Base-by-base conservation (phyloP, 1,139 yeast species). In the Geotrichum restrictum region DNA sequence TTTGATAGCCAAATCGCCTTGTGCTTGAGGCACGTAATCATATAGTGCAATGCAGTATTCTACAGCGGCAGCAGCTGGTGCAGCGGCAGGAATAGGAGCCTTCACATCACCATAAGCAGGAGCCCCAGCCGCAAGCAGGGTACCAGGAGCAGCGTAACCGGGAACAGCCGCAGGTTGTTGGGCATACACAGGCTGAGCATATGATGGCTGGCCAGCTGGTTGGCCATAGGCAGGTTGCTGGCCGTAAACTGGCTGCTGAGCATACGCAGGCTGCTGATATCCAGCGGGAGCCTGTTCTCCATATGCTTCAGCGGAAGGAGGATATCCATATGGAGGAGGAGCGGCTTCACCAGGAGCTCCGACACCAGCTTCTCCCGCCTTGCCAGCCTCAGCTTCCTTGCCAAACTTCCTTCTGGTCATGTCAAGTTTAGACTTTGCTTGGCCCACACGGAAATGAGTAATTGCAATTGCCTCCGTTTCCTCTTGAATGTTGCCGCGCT, bases 401-500 rank as follows among this genome's bases (percentile, higher is more conserved):
- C 84, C 91, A 62, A 82, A 87, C 62, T 88, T 79, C 70, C 85
- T 82, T 69, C 80, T 83, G 14, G 95, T 85, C 66, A 88, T 79
- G 61, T 88, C 96, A 56, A 91, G 74, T 69, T 88, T 91, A 55
- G 79, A 72, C 72, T 85, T 87, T 14, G 96, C 94, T 64, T 86
- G 94, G 14, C 96, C 95, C 13, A 87, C 77, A 63, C 87, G 85
- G 76, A 93, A 93, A 65, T 88, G 95, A 2, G 96, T 87, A 56
- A 93, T 80, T 18, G 89, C 85, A 62, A 93, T 81, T 1, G 86
- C 83, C 65, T 91, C 98, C 1, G 96, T 77, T 64, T 80, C 83
- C 64, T 91, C 97, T 66, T 89, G 96, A 54, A 91, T 80, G 61
- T 88, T 83, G 36, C 98, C 98, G 67, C 95, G 84, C 74, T 93